A percentile compares a stretch with the other conserved stretches of the same genome.
Conservation (phyloP, 1,284 basidiomycete genomes). For the Mycena sp. region DNA sequence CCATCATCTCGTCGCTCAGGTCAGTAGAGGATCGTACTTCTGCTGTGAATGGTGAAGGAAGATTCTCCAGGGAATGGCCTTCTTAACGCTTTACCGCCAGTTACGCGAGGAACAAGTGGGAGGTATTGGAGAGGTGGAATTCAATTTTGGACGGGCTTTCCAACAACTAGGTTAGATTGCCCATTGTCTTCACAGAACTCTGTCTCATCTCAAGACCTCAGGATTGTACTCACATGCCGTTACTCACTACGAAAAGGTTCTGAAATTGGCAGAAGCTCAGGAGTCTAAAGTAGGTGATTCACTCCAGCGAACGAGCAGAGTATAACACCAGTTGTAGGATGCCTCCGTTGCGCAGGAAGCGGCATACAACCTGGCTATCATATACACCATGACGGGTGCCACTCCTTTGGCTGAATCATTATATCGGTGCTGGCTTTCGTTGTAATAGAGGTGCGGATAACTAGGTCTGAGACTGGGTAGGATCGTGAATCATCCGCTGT, state of each 20-base stretch:
- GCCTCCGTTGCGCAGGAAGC: conserved; percentile 72
- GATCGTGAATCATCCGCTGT: too few relatives aligned
- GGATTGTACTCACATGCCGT: conserved; percentile 85
- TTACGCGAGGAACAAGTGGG: conserved; percentile 55
- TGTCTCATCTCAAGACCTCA: conserved; percentile 39
- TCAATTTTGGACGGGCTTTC: conserved; percentile 91
- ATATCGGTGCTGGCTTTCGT: conserved; percentile 75
- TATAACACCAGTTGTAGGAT: conserved; percentile 41
- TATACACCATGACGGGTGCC: conserved; percentile 83
- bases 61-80: conserved; percentile 75
- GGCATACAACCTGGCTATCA: conserved; percentile 88
- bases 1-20: conserved; percentile 87
- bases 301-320: background rate
- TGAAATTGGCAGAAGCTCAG: conserved; percentile 65
- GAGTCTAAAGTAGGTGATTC: conserved; percentile 19
- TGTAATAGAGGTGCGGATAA: too few relatives aligned
- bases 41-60: too few relatives aligned
- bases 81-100: conserved; percentile 80
- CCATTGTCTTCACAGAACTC: background rate
- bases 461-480: too few relatives aligned
- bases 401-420: conserved; percentile 70
- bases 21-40: conserved; percentile 38
- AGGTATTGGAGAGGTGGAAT: conserved; percentile 84
- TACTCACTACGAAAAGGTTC: conserved; percentile 83
- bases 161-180: conserved; percentile 82